phyloP scores from a whole-genome alignment of 1,284 basidiomycete species.

The Ustilago nuda region DNA sequence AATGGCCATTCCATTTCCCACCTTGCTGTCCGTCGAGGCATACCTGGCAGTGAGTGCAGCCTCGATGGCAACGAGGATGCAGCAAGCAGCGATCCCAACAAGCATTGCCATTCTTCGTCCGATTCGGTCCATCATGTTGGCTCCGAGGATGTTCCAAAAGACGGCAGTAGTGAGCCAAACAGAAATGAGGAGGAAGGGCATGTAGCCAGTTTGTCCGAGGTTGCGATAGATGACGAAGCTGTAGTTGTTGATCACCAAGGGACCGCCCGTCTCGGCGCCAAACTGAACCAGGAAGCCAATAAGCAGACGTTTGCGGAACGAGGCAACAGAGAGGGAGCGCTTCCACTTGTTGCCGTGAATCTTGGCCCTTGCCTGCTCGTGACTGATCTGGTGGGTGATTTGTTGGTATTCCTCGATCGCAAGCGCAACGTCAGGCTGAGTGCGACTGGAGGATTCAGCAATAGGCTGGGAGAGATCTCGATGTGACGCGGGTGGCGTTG shows the following conservation, averaged over 20 bases:
- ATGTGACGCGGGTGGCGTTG: neutral
- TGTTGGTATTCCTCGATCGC: slow-evolving; percentile 5
- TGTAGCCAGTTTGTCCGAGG: slow-evolving; percentile 6
- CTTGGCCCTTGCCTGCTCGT: slow-evolving; percentile 1
- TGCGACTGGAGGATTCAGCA: neutral
- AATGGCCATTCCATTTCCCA: slow-evolving; percentile 5
- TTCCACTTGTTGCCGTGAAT: slow-evolving; percentile 5
- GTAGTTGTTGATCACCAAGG: slow-evolving; percentile 3
- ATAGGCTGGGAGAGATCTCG: neutral
- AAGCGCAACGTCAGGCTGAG: slow-evolving; percentile 2
- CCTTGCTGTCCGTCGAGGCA: slow-evolving; percentile 7
- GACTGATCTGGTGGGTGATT: slow-evolving; percentile 1
- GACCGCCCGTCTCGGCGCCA: neutral
- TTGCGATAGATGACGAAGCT: slow-evolving; percentile 7
- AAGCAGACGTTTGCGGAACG: slow-evolving; percentile 2
- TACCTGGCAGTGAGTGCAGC: slow-evolving; percentile 2
- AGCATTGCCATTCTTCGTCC: slow-evolving; percentile 1
- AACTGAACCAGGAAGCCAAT: slow-evolving; percentile 3
- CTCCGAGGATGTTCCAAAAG: slow-evolving; percentile 2
- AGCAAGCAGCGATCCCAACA: neutral
- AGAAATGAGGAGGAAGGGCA: slow-evolving; percentile 3
- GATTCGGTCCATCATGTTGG: slow-evolving; percentile 5
- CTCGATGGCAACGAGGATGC: slow-evolving; percentile 2
- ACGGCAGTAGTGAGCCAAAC: slow-evolving; percentile 1
- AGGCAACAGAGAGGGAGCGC: neutral